Percentiles rank a stretch among this genome's conserved stretches.
Evolutionary conservation across 805 yeast species (phyloP).

Genomic region (Metschnikowia sp.): DNA sequence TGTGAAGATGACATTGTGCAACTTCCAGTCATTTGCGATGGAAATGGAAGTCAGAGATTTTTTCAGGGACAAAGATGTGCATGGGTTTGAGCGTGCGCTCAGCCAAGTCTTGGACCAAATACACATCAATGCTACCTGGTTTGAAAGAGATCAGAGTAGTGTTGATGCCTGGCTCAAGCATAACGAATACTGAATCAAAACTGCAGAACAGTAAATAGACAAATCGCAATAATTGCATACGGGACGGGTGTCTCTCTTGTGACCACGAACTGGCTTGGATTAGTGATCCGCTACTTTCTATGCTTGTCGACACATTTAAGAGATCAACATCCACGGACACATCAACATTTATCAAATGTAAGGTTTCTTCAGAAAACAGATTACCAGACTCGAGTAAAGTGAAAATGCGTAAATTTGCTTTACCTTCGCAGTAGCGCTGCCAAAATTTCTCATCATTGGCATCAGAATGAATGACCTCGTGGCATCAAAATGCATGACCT

Average conservation of each 20-base stretch:
- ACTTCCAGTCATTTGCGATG: constrained; percentile 22
- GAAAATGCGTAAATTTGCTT: no score
- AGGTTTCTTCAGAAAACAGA: no score
- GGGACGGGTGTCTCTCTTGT: neutral
- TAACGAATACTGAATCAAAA: neutral
- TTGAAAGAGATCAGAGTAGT: constrained; percentile 37
- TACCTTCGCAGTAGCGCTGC: no score
- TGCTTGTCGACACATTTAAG: neutral
- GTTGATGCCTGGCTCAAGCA: constrained; percentile 44
- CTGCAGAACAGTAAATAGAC: no score
- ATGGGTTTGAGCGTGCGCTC: constrained; percentile 53
- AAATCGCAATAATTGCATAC: no score
- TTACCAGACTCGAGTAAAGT: no score
- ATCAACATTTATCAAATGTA: no score
- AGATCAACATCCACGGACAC: no score
- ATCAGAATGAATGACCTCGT: no score
- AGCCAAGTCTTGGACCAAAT: constrained; percentile 56
- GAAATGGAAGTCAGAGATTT: constrained; percentile 36
- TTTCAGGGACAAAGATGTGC: constrained; percentile 45
- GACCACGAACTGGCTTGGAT: neutral
- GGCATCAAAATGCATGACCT: no score
- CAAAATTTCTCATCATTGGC: no score
- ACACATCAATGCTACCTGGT: constrained; percentile 50
- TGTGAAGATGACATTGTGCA: constrained; percentile 36
- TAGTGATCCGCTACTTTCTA: neutral